Conservation (phyloP, 2,329 filamentous ascomycete species). For the Paraphoma chrysanthemicola region DNA sequence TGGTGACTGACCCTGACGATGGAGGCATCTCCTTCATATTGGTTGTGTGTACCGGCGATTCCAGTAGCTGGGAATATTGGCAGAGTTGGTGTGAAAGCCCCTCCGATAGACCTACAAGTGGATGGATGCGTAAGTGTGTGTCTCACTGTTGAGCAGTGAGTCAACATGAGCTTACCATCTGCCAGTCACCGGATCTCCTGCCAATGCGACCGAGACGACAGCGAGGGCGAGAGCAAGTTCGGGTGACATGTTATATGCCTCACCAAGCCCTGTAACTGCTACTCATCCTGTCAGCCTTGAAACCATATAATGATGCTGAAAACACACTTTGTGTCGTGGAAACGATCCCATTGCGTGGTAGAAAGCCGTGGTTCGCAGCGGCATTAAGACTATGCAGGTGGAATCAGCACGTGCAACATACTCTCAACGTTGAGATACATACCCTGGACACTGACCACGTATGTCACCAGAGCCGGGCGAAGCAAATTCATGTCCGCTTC, state of each 20-base stretch:
- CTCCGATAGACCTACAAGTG: conserved; percentile 12
- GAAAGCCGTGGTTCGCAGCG: conserved; percentile 40
- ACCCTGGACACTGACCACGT: conserved; percentile 35
- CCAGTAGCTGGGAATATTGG: conserved; percentile 21
- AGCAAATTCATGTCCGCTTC: conserved; percentile 13
- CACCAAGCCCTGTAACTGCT: conserved; percentile 12
- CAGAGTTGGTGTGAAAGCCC: conserved; percentile 14
- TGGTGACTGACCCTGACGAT: conserved; percentile 11
- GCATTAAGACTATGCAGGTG: conserved; percentile 28
- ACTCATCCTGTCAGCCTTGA: too few species aligned
- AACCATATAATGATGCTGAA: too few species aligned
- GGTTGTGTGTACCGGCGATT: conserved; percentile 22
- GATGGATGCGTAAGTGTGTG: too few species aligned
- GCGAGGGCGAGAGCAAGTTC: conserved; percentile 19
- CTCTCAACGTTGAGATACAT: too few species aligned
- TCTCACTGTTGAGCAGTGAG: too few species aligned
- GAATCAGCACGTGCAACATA: too few species aligned
- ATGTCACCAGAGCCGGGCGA: conserved; percentile 14
- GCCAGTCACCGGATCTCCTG: conserved; percentile 19
- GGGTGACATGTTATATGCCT: conserved; percentile 20
- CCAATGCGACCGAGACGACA: conserved; percentile 16
- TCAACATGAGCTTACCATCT: conserved; percentile 2
- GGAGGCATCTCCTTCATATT: conserved; percentile 27
- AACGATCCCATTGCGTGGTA: conserved; percentile 39
- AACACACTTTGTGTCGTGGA: conserved; percentile 13